Conservation (phyloP, 2,329 filamentous ascomycete genomes). For the Neonectria neomacrospora region DNA sequence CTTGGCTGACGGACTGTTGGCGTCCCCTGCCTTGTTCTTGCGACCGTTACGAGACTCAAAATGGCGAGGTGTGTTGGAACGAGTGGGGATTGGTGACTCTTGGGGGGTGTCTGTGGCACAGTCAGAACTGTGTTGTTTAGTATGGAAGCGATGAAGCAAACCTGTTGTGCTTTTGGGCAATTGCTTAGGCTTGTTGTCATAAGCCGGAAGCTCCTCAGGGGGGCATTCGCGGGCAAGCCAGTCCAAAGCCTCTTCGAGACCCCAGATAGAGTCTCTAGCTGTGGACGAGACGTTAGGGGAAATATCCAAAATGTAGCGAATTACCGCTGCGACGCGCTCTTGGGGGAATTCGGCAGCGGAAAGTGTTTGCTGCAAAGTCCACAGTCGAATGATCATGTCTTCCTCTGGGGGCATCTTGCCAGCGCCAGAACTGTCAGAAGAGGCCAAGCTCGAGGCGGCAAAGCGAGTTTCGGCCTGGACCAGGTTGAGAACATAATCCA, state of each 20-base stretch:
- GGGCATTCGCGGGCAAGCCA: constrained; percentile 86
- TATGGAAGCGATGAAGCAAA: constrained; percentile 18
- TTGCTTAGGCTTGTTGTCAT: constrained; percentile 61
- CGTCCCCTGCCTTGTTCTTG: constrained; percentile 50
- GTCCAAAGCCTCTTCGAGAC: constrained; percentile 86
- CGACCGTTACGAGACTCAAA: constrained; percentile 40
- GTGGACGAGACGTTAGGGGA: constrained; percentile 68
- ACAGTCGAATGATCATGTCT: constrained; percentile 81
- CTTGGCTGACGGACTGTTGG: constrained; percentile 41
- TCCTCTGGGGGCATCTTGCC: constrained; percentile 75
- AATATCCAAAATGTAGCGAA: constrained; percentile 75
- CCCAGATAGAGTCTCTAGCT: constrained; percentile 79
- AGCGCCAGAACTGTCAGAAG: constrained; percentile 55
- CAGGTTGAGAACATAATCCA: constrained; percentile 81
- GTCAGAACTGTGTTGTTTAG: constrained; percentile 18
- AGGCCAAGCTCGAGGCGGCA: constrained; percentile 59
- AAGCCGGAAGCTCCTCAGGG: constrained; percentile 75
- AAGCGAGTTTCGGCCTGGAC: constrained; percentile 73
- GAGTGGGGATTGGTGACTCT: constrained; percentile 62
- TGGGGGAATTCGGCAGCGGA: constrained; percentile 74
- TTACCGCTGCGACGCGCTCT: constrained; percentile 68
- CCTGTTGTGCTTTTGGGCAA: constrained; percentile 52
- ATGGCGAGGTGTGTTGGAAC: constrained; percentile 60
- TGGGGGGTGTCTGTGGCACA: constrained; percentile 56
- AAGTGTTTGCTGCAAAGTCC: constrained; percentile 84